Percentiles rank a stretch among this genome's conserved stretches.
These are phyloP conservation scores for Globisporangium uncinulatum DNA, from an alignment of 352 stramenopile genomes.

Conservation along the genomic window DNA sequence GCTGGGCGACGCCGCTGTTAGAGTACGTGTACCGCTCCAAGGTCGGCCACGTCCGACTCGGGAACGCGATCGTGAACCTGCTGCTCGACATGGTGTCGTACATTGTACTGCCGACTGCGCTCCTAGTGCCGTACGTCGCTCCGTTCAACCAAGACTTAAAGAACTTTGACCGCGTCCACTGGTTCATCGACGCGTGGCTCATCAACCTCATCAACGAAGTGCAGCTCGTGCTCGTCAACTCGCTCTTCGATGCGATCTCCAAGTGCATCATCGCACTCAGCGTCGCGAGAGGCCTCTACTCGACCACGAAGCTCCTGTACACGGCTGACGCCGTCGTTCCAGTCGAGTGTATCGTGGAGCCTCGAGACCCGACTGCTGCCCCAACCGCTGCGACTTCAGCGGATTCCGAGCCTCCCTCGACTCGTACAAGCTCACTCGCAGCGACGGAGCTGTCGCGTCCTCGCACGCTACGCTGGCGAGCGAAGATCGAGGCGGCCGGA, in stretches of 20 bases:
- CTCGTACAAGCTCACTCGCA: neutral
- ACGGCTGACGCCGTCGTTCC: neutral
- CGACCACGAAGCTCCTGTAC: conserved; percentile 20
- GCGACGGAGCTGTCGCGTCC: neutral
- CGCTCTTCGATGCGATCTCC: conserved; percentile 20
- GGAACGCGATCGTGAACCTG: conserved; percentile 16
- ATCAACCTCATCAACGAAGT: conserved; percentile 28
- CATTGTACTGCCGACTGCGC: conserved; percentile 7
- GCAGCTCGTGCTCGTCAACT: conserved; percentile 24
- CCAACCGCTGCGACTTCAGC: too few species aligned
- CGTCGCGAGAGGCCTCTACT: conserved; percentile 17
- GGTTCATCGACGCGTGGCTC: conserved; percentile 26
- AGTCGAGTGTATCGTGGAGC: too few species aligned
- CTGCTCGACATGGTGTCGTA: conserved; percentile 24
- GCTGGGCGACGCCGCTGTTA: conserved; percentile 19
- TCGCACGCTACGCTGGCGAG: neutral
- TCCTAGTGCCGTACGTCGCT: conserved; percentile 19
- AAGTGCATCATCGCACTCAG: conserved; percentile 25
- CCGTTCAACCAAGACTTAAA: conserved; percentile 8
- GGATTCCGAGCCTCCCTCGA: too few species aligned
- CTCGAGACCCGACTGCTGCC: too few species aligned
- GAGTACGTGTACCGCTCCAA: neutral
- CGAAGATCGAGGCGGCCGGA: conserved; percentile 11
- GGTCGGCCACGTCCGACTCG: neutral
- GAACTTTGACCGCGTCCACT: conserved; percentile 11